A percentile compares a stretch with the other conserved stretches of the same genome.
Conservation (phyloP, 169 alveolate genomes). For the Plasmodium adleri region DNA sequence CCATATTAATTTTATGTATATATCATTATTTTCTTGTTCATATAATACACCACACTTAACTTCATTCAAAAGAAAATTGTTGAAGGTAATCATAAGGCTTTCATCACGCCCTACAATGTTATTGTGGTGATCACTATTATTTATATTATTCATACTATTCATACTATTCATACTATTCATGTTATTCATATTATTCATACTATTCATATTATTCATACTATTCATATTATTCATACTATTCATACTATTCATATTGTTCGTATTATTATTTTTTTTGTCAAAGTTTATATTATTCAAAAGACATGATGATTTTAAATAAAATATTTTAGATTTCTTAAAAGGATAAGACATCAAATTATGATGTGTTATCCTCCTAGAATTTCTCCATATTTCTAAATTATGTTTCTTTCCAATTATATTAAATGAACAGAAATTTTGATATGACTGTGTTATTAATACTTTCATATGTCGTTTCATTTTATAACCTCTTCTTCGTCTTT, state of each 20-base stretch:
- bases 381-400: slow-evolving; percentile 65
- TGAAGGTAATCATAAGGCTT: slow-evolving; percentile 11
- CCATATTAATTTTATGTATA: slow-evolving; percentile 59
- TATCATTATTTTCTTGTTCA: slow-evolving; percentile 73
- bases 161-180: neutral
- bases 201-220: neutral
- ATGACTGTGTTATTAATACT: slow-evolving; percentile 71
- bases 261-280: neutral
- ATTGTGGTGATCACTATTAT: neutral
- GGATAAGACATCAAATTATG: slow-evolving; percentile 32
- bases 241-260: neutral
- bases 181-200: neutral
- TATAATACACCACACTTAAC: slow-evolving; percentile 57
- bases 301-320: slow-evolving; percentile 24
- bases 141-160: neutral
- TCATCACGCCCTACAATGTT: slow-evolving; percentile 1
- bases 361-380: slow-evolving; percentile 29
- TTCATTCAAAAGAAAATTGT: slow-evolving; percentile 52
- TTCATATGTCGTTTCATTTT: slow-evolving; percentile 46
- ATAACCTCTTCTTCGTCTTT: slow-evolving; percentile 31
- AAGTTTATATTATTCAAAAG: slow-evolving; percentile 22
- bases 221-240: neutral
- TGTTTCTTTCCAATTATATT: slow-evolving; percentile 75
- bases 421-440: slow-evolving; percentile 72
- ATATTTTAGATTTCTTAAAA: slow-evolving; percentile 66